Conservation (phyloP, 192 early-diverging fungal genomes). For the Obelidium mucronatum region DNA sequence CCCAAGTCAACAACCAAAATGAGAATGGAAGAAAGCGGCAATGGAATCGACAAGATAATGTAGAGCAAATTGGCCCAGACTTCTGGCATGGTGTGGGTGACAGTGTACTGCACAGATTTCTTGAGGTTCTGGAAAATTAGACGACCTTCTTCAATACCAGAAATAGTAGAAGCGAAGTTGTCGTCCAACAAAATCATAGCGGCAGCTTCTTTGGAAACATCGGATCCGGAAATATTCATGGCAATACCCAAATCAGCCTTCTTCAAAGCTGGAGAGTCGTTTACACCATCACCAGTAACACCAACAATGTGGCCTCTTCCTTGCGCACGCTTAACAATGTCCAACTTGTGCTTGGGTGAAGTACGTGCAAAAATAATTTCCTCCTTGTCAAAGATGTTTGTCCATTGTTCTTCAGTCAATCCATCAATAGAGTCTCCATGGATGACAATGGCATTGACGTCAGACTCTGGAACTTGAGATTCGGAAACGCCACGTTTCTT, state of each 20-base stretch:
- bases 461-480: slow-evolving; percentile 74
- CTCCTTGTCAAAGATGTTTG: slow-evolving; percentile 85
- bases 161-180: slow-evolving; percentile 94
- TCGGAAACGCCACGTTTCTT: slow-evolving; percentile 62
- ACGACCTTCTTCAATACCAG: slow-evolving; percentile 93
- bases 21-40: slow-evolving; percentile 78
- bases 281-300: slow-evolving; percentile 96
- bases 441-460: slow-evolving; percentile 87
- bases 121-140: slow-evolving; percentile 94
- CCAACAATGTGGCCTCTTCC: slow-evolving; percentile 90
- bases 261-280: slow-evolving; percentile 94
- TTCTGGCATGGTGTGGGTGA: slow-evolving; percentile 89
- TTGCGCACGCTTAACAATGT: slow-evolving; percentile 93
- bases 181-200: slow-evolving; percentile 97
- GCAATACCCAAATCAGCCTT: slow-evolving; percentile 97
- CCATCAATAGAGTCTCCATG: slow-evolving; percentile 87
- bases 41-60: slow-evolving; percentile 85
- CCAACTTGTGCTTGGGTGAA: slow-evolving; percentile 93
- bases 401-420: slow-evolving; percentile 86
- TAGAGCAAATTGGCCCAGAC: slow-evolving; percentile 85
- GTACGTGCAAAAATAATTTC: slow-evolving; percentile 97
- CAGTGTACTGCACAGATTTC: slow-evolving; percentile 78
- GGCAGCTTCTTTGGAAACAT: slow-evolving; percentile 79
- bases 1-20: slow-evolving; percentile 93
- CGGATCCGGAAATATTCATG: slow-evolving; percentile 93